Evolutionary conservation across 2,329 filamentous ascomycete genomes (phyloP), one percentile per base, ranked within the genome.

Genomic region (Xylaria arbuscula): DNA sequence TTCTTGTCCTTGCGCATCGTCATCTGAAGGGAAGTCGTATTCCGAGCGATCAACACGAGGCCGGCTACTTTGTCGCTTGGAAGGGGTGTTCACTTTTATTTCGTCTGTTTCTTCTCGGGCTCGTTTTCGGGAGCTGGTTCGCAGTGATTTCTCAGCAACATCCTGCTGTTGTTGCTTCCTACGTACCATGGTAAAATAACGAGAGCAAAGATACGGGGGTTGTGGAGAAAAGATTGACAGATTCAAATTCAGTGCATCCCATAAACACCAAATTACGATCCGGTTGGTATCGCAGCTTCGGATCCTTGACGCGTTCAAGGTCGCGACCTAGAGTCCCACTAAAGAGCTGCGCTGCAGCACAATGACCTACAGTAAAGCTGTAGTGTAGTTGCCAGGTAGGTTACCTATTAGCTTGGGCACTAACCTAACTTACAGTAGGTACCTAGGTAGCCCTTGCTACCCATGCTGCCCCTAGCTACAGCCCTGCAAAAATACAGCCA

Each of bases 1-100:
- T 45, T 53, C 60, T 22, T 70, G 72, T 34, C 47, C 64, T 51
- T 22, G 36, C 13, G 24, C 28, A 36, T 78, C 73, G 3, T 70
- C 74, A 34, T 77, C 76, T 2, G 74, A 77, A n/a, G 75, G 75
- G 38, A 77, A 75, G 63, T 77, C 76, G 56, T 76, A 77, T 53
- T 73, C 75, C 13, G 50, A 70, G 36, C 68, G 54, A 3, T 28
- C 48, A 17, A 69, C 10, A 36, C 10, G 53, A 47, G 66, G 38
- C 22, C 61, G 69, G 45, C 40, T 62, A 40, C 48, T 67, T 8
- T 70, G 70, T 54, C 72, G 67, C 56, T 73, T 76, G 13, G 72
- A 58, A 2, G 72, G 72, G 3, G 69, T 70, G 36, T 63, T 67
- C 19, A 68, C 68, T 47, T 51, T 55, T 54, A 50, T 36, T 55